Evolutionary conservation across 495 filamentous ascomycete species (phyloP).

Genomic region (Opeltia flavorubescens): DNA sequence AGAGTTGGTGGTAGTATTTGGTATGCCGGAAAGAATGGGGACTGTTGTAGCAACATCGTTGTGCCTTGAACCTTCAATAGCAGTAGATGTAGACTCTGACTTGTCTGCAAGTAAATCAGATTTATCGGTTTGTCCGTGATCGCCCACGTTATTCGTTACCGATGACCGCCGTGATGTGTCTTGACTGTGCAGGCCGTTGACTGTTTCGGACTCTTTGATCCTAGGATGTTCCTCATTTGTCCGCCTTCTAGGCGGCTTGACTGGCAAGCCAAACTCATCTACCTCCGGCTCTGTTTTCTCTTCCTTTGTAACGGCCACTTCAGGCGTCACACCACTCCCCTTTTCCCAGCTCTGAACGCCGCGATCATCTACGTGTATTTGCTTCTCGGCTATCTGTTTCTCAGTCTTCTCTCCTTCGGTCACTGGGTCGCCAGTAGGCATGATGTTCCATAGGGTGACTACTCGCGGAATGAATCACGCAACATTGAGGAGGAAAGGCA

Average conservation of each 20-base stretch:
- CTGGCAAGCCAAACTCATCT: conserved; percentile 25
- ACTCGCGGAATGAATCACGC: neutral
- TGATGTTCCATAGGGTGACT: neutral
- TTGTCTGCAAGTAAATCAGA: neutral
- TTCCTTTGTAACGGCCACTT: neutral
- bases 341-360: conserved; percentile 1
- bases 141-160: neutral
- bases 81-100: neutral
- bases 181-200: neutral
- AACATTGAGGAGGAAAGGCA: no score
- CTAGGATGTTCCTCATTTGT: neutral
- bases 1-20: conserved; percentile 1
- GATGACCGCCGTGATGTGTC: neutral
- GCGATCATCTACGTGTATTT: neutral
- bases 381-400: neutral
- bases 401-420: neutral
- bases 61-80: neutral
- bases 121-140: neutral
- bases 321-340: neutral
- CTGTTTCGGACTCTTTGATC: neutral
- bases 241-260: conserved; percentile 11
- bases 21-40: neutral
- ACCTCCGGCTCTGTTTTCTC: conserved; percentile 8
- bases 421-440: neutral
- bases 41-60: neutral